Conservation (phyloP, 2,329 filamentous ascomycete species). For the Pseudonectria buxi region DNA sequence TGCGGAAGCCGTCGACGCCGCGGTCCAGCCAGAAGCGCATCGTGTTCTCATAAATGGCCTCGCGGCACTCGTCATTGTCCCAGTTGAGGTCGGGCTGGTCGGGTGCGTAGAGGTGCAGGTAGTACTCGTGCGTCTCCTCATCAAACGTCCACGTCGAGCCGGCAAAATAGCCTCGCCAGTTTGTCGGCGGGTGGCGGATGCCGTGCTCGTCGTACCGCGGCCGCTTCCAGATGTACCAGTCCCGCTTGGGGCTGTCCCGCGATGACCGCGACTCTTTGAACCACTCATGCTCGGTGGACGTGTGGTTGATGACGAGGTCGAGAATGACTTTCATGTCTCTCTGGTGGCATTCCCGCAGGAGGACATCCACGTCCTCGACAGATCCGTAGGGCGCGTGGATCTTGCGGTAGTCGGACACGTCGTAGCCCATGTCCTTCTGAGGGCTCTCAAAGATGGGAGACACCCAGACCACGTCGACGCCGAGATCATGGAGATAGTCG, state of each 20-base stretch:
- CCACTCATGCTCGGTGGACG: conserved; percentile 48
- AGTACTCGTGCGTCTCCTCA: conserved; percentile 44
- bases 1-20: conserved; percentile 58
- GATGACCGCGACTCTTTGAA: conserved; percentile 48
- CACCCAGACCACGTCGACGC: conserved; percentile 56
- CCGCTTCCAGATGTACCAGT: conserved; percentile 62
- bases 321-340: conserved; percentile 61
- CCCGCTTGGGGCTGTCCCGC: conserved; percentile 44
- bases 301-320: conserved; percentile 70
- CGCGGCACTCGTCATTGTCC: conserved; percentile 59
- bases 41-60: conserved; percentile 58
- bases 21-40: conserved; percentile 70
- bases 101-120: conserved; percentile 56
- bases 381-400: conserved; percentile 63
- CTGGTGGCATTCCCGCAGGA: conserved; percentile 54
- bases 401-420: conserved; percentile 61
- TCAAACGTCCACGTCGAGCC: conserved; percentile 48
- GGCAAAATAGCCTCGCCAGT: conserved; percentile 43
- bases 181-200: conserved; percentile 52
- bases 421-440: conserved; percentile 65
- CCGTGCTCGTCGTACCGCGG: conserved; percentile 47
- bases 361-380: conserved; percentile 55
- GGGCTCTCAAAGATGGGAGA: conserved; percentile 49
- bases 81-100: conserved; percentile 75
- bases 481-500: conserved; percentile 56